Base-by-base conservation (phyloP, 1,284 basidiomycete genomes). In the Limonomyces culmigenus region DNA sequence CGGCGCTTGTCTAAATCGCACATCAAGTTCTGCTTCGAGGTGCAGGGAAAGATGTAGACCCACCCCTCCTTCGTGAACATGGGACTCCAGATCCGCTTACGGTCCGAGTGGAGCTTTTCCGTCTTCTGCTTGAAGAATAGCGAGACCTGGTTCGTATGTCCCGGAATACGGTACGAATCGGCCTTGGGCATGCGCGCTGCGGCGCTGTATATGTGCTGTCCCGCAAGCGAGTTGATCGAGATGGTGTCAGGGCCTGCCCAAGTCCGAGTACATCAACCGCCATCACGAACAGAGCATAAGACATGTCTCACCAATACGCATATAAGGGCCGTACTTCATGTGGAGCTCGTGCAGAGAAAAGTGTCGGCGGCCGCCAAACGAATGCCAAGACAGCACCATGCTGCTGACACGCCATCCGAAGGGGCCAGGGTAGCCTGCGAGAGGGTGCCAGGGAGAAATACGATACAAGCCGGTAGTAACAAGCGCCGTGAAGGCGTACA, bases 391-490 rank as follows among this genome's bases (percentile, higher is more conserved):
- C 4, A 38, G 29, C 11, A 10, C 14, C 14, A 29, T 19, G 15
- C 38, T 41, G 35, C 27, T 41, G 13, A 38, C 12, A n/a, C 34
- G 30, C 32, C 39, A 43, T 2, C 32, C 8, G n/a, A 36, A n/a
- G 17, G 43, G 43, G 10, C 43, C 43, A 19, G 43, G 40, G 23
- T 31, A 45, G 12, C 13, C n/a, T 4, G 40, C 35, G 15, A 45
- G 42, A 1, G 43, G 42, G 33, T 45, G 43, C 19, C 38, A 38
- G 10, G 43, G 43, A 2, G 43, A 45, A 8, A 45, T 17, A 3
- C 43, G 40, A 30, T 45, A 45, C 10, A 33, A 5, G 6, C 37
- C 17, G 3, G 37, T 40, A 15, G 29, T 30, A 16, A 11, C 19
- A 3, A 19, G 13, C 5, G 19, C 15, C 3, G 32, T 4, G 15